Evolutionary conservation across 768 basidiomycete species (phyloP).

Genomic region (Mycena haematopus): DNA sequence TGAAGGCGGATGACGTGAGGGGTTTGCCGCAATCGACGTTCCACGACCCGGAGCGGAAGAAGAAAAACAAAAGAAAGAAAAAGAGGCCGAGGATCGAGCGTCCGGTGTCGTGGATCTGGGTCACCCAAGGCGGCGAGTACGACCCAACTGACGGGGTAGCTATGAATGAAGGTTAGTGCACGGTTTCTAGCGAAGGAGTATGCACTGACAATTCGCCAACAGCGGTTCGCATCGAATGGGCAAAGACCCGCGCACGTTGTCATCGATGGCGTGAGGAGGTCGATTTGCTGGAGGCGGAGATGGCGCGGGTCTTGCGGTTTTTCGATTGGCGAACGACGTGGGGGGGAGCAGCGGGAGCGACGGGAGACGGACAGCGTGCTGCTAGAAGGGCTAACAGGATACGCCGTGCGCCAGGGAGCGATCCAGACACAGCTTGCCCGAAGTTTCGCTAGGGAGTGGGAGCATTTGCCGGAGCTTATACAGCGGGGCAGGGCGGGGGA

Average conservation of each 20-base stretch:
- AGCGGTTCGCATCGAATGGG: constrained; percentile 33
- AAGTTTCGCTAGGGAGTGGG: neutral
- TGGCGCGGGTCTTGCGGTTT: constrained; percentile 32
- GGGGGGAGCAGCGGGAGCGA: constrained; percentile 10
- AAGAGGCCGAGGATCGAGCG: neutral
- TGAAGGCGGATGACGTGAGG: too few species aligned
- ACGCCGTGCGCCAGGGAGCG: constrained; percentile 20
- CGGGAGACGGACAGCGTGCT: neutral
- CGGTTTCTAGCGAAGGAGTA: too few species aligned
- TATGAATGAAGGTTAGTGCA: constrained; percentile 8
- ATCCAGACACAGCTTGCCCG: neutral
- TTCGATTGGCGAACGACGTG: constrained; percentile 25
- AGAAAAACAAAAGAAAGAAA: neutral
- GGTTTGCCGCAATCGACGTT: too few species aligned
- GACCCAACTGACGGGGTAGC: neutral
- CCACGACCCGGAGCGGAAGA: constrained; percentile 6
- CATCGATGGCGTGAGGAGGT: constrained; percentile 34
- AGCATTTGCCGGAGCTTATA: neutral
- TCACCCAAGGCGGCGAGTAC: neutral
- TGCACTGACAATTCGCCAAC: neutral
- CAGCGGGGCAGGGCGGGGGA: neutral
- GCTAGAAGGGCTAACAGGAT: constrained; percentile 18
- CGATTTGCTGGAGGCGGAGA: constrained; percentile 36
- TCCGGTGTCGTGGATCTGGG: constrained; percentile 19
- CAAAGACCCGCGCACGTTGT: too few species aligned